Conservation (phyloP, 2,329 filamentous ascomycete genomes). For the Xylaria sp. region DNA sequence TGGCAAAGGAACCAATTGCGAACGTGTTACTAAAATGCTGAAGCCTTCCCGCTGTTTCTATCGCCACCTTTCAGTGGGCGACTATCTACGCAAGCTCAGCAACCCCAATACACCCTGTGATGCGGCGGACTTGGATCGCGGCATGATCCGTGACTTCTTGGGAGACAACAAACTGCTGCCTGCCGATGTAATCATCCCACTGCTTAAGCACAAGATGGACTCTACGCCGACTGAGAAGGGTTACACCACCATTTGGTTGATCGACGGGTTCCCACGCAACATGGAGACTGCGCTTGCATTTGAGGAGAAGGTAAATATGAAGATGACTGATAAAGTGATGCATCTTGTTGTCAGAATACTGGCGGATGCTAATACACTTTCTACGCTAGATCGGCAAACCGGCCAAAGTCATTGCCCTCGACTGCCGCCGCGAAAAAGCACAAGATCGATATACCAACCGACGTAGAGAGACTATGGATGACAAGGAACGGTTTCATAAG, state of each 20-base stretch:
- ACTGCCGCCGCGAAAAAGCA: conserved; percentile 31
- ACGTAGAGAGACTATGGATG: conserved; percentile 33
- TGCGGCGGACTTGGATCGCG: neutral
- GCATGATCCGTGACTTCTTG: conserved; percentile 28
- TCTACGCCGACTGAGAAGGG: neutral
- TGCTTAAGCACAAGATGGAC: conserved; percentile 35
- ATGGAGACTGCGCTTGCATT: conserved; percentile 38
- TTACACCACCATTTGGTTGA: conserved; percentile 25
- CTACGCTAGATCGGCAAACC: conserved; percentile 36
- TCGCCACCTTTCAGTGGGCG: conserved; percentile 39
- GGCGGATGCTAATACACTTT: neutral
- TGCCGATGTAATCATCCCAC: conserved; percentile 30
- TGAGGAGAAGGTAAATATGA: conserved; percentile 34
- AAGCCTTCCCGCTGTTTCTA: neutral
- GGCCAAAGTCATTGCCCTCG: conserved; percentile 32
- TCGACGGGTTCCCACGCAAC: conserved; percentile 43
- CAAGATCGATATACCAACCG: conserved; percentile 32
- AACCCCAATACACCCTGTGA: neutral
- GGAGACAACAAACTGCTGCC: conserved; percentile 34
- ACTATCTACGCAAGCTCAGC: conserved; percentile 38
- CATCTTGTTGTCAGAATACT: no score
- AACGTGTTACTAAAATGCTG: neutral
- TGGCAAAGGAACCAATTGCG: conserved; percentile 42
- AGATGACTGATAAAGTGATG: neutral
- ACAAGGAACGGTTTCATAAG: conserved; percentile 35